Base-by-base conservation (phyloP, 1,284 basidiomycete species). In the Cutaneotrichosporon dermatis region DNA sequence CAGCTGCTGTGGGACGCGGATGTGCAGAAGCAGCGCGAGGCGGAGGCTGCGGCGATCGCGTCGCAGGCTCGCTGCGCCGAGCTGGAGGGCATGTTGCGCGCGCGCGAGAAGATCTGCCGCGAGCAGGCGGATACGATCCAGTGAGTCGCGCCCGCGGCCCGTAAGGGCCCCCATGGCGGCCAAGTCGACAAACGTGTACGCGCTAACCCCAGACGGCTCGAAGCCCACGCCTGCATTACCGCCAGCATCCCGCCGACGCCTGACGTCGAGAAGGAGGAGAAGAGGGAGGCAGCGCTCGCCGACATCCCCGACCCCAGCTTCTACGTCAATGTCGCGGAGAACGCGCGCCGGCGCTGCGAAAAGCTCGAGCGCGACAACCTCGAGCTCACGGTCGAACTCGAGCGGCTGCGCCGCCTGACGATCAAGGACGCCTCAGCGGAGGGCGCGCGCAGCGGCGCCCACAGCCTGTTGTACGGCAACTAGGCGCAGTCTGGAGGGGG, bases 1-100 rank as follows among this genome's bases (percentile, higher is more conserved):
- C 73, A 75, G 55, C 55, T 66, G 4, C 55, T 76, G 33, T 76
- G 74, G 74, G 70, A 72, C 56, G 37, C 58, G 12, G 73, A 76
- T 42, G 59, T 73, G 6, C 52, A 63, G 40, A 54, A 60, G 15
- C 60, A 63, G 49, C 67, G 71, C 40, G 64, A 69, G 10, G 71
- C 72, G 1, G 52, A 67, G 33, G 57, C 48, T 3, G 58, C 68
- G 15, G 64, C 58, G 6, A 59, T 68, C 41, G 42, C 52, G 0
- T 60, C 62, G 46, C 55, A 57, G 35, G 63, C 50, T 0, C 57
- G 64, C 43, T 66, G 61, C 40, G 64, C 66, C 53, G 66, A 73
- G 64, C 66, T 69, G 13, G 56, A 66, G 52, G 46, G 40, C 13
- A 59, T 68, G 65, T 43, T 70, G 39, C 61, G 64, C 6, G 63